phyloP scores from a whole-genome alignment of 2,329 filamentous ascomycete species.

The Neocucurbitaria cava region DNA sequence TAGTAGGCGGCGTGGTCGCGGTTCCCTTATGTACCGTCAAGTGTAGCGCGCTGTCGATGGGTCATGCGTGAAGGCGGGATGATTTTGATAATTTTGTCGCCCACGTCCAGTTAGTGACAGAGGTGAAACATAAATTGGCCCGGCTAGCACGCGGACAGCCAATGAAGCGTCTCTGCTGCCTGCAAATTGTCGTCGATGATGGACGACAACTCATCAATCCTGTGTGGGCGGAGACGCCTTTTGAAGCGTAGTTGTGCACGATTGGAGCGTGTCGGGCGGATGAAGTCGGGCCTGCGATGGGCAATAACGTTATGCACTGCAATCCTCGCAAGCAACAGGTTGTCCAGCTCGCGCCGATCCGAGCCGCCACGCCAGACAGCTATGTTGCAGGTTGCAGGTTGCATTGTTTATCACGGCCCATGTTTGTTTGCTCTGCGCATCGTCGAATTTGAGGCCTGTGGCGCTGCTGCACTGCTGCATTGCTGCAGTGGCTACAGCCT shows the following conservation, averaged over 20 bases:
- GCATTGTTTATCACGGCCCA: not conserved
- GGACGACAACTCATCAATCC: slow-evolving; percentile 49
- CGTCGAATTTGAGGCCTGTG: not conserved
- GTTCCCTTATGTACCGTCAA: slow-evolving; percentile 38
- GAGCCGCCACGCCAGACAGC: not conserved
- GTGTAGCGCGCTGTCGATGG: slow-evolving; percentile 31
- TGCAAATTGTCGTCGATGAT: slow-evolving; percentile 37
- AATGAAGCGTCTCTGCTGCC: slow-evolving; percentile 33
- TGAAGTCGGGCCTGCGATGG: slow-evolving; percentile 18
- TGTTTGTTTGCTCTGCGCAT: not conserved
- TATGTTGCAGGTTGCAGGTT: not conserved
- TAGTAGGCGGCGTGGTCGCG: slow-evolving; percentile 23
- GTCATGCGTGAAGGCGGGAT: slow-evolving; percentile 50
- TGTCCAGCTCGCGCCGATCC: not conserved
- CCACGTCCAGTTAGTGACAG: slow-evolving; percentile 41
- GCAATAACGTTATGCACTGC: slow-evolving; percentile 12
- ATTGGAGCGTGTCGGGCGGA: slow-evolving; percentile 35
- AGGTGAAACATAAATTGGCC: slow-evolving; percentile 45
- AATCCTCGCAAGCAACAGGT: slow-evolving; percentile 8
- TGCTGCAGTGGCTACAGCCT: not conserved
- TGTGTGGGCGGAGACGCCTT: slow-evolving; percentile 38
- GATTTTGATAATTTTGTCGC: slow-evolving; percentile 37
- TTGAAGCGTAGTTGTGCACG: slow-evolving; percentile 24
- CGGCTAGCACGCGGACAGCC: slow-evolving; percentile 40
- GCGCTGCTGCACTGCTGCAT: too few relatives aligned